phyloP scores from a whole-genome alignment of 306 rosid genomes.

The Pyrus bretschneideri region DNA sequence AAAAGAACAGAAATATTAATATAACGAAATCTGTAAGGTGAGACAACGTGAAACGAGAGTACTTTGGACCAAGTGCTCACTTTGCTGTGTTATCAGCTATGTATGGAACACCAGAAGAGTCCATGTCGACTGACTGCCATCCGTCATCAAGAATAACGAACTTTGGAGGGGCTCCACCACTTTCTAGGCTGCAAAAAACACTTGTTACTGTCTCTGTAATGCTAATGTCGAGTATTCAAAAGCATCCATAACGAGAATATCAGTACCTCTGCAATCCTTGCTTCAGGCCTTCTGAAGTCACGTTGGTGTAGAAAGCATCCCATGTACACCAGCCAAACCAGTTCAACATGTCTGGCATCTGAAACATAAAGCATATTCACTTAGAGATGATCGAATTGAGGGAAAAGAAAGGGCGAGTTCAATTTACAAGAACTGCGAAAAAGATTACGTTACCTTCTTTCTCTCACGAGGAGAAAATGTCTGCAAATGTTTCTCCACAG shows the following conservation, averaged over 20 bases:
- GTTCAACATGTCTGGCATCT: constrained; percentile 92
- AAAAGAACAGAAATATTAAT: background rate
- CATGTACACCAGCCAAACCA: constrained; percentile 99
- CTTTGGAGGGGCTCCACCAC: constrained; percentile 73
- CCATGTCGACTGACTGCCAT: constrained; percentile 79
- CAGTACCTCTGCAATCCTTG: constrained; percentile 66
- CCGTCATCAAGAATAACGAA: constrained; percentile 86
- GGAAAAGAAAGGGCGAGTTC: background rate
- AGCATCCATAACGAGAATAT: background rate
- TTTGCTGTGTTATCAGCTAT: constrained; percentile 54
- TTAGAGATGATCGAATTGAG: background rate
- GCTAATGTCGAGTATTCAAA: background rate
- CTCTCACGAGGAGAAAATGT: constrained; percentile 75
- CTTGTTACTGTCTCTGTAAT: background rate
- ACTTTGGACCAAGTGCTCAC: constrained; percentile 28
- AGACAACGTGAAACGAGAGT: background rate
- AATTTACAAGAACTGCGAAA: background rate
- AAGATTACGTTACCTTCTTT: constrained; percentile 52
- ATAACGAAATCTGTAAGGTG: background rate
- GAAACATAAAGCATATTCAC: constrained; percentile 5
- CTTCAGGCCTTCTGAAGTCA: constrained; percentile 71
- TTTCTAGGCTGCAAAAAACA: constrained; percentile 43
- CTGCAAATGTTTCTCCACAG: constrained; percentile 71
- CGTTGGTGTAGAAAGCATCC: constrained; percentile 92
- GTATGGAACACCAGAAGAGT: constrained; percentile 35